These are phyloP conservation scores for Acarospora socialis DNA, from an alignment of 2,329 filamentous ascomycete species.

Conservation along the genomic window DNA sequence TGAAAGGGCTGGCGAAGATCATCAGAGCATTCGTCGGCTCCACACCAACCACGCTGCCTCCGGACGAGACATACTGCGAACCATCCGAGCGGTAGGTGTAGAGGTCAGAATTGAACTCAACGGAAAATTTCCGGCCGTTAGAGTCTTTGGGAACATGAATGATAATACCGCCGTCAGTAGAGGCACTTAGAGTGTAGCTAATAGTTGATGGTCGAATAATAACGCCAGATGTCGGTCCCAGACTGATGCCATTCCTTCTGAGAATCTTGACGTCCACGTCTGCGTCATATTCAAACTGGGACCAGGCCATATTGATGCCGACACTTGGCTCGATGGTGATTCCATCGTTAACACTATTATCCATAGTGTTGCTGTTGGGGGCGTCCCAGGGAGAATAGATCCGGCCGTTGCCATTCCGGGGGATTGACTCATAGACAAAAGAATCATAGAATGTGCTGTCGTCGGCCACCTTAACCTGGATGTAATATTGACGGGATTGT, in stretches of 20 bases:
- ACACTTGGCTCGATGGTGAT: slow-evolving; percentile 21
- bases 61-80: neutral
- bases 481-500: slow-evolving; percentile 15
- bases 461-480: slow-evolving; percentile 13
- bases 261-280: slow-evolving; percentile 18
- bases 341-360: slow-evolving; percentile 16
- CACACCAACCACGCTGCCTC: slow-evolving; percentile 16
- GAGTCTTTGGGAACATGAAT: slow-evolving; percentile 18
- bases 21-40: slow-evolving; percentile 21
- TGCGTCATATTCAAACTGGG: slow-evolving; percentile 19
- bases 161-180: slow-evolving; percentile 14
- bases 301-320: slow-evolving; percentile 24
- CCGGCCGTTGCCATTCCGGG: slow-evolving; percentile 23
- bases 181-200: slow-evolving; percentile 13
- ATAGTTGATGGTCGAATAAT: slow-evolving; percentile 20
- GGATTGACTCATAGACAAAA: slow-evolving; percentile 25
- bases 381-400: slow-evolving; percentile 16
- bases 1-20: slow-evolving; percentile 22
- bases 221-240: slow-evolving; percentile 15
- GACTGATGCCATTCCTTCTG: slow-evolving; percentile 10
- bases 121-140: slow-evolving; percentile 20
- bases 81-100: slow-evolving; percentile 17
- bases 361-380: too few relatives aligned
- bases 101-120: slow-evolving; percentile 22
- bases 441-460: slow-evolving; percentile 18